Conservation (phyloP, 202 grass and related monocot genomes). For the Tripidium arundinaceum region DNA sequence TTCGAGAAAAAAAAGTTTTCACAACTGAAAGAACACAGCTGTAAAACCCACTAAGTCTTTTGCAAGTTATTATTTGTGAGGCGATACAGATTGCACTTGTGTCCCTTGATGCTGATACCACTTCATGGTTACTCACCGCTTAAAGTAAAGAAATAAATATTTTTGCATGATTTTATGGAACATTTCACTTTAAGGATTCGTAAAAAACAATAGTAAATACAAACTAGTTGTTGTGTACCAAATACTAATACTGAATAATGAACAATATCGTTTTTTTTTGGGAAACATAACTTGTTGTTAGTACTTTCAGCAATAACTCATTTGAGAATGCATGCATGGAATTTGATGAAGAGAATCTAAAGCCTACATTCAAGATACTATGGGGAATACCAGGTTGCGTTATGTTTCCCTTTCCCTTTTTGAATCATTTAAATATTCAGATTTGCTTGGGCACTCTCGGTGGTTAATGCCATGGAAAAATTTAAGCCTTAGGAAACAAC, state of each 20-base stretch:
- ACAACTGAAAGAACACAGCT: constrained; percentile 28
- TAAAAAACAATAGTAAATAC: neutral
- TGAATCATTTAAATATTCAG: neutral
- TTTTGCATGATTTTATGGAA: constrained; percentile 1
- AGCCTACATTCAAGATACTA: constrained; percentile 76
- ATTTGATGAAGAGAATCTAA: constrained; percentile 78
- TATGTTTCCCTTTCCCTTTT: constrained; percentile 3
- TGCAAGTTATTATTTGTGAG: constrained; percentile 28
- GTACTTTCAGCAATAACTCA: constrained; percentile 53
- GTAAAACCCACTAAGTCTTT: constrained; percentile 2
- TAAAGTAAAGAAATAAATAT: neutral
- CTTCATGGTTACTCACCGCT: constrained; percentile 6
- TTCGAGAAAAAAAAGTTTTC: neutral
- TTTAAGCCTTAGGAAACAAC: neutral
- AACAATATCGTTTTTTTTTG: constrained; percentile 15
- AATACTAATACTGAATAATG: constrained; percentile 11
- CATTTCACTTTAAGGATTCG: neutral
- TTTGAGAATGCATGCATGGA: constrained; percentile 86
- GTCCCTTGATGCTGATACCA: constrained; percentile 17
- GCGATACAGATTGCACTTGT: neutral
- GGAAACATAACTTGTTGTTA: constrained; percentile 4
- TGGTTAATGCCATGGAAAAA: neutral
- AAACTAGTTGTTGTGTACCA: constrained; percentile 6
- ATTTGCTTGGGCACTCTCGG: constrained; percentile 14
- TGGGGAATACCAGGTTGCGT: constrained; percentile 79